Evolutionary conservation across 1,284 basidiomycete genomes (phyloP), one percentile per base, ranked within the genome.

Genomic region (Xanthoconium separans): DNA sequence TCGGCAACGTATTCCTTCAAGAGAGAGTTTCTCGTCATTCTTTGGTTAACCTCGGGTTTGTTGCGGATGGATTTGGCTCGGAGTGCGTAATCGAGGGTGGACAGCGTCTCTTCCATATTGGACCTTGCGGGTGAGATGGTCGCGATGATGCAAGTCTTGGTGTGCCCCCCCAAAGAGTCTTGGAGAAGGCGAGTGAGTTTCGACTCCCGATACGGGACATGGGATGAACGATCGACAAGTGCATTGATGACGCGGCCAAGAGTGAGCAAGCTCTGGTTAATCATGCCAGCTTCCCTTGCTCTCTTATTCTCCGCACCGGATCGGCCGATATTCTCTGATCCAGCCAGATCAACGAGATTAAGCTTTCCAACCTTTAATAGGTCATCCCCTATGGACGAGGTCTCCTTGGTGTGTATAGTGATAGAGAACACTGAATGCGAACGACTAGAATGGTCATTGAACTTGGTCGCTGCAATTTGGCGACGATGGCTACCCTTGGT

Each of bases 341-440:
- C 97, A 37, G 97, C 97, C 55, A 99, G 77, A 69, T 99, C 96
- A 53, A 99, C 97, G 18, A 99, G 84, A 72, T 99, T 98, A 52
- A 99, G 82, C 71, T 99, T 99, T 40, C 97, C 96, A 31, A 95
- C 88, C 65, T 89, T 90, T 50, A 98, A 77, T 20, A 98, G 75
- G 65, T 99, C 96, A 61, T 98, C 94, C 7, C 93, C 91, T 34
- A 84, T 76, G 10, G 78, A 69, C 2, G 87, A 85, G 5, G 82
- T 82, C 69, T 98, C 95, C 66, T 96, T 97, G 57, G 89, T 85
- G 65, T 96, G 93, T 1, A 99, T 89, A 0, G 94, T 96, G 64
- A 99, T 87, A 16, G 94, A 92, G 69, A 99, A 98, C n/a, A 99
- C 91, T 2, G 95, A 96, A 70, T 99, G 97, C 0, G 97, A 99